Evolutionary conservation across 2,329 filamentous ascomycete species (phyloP), one percentile per base, ranked within the genome.

Genomic region (Phialocephala subalpina): DNA sequence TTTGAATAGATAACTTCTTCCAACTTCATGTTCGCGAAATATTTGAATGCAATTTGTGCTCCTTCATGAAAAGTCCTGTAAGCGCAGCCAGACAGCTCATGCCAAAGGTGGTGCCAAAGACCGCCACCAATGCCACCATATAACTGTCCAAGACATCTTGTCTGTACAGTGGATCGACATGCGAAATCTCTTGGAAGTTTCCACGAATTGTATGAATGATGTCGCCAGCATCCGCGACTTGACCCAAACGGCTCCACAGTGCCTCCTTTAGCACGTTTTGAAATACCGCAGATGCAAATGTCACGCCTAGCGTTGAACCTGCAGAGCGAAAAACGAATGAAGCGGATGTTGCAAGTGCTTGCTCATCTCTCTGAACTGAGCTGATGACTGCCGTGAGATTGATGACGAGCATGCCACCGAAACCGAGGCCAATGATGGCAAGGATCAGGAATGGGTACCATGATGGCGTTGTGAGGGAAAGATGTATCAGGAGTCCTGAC

Each of bases 301-400:
- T 88, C 2, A 87, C 88, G 56, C 86, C 86, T 67, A 92, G 79
- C 20, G 89, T 90, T 61, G 93, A 82, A 11, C 91, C 92, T 0
- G 94, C 82, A 1, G 89, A 90, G 47, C 92, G 87, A 81, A 94
- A 94, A 20, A 94, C 85, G 77, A 94, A 94, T 18, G 87, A 91
- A 76, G 90, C 93, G 11, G 92, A 91, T 22, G 92, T 90, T 2
- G 89, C 90, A 1, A 94, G 85, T 1, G 92, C 91, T 66, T 91
- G 88, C 69, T 94, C 90, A 58, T 87, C 82, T 6, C 82, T 80
- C 0, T 84, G 79, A 0, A 90, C 86, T 72, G 93, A 92, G 35
- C 91, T 87, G 67, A 94, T 85, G 55, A 93, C 80, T 1, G 85
- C 90, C 49, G 93, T 88, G 25, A 94, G 83, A 0, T 88, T 88